Percentiles rank a stretch among this genome's conserved stretches.
phyloP scores from a whole-genome alignment of 2,329 filamentous ascomycete genomes.

The Fusarium odoratissimum region DNA sequence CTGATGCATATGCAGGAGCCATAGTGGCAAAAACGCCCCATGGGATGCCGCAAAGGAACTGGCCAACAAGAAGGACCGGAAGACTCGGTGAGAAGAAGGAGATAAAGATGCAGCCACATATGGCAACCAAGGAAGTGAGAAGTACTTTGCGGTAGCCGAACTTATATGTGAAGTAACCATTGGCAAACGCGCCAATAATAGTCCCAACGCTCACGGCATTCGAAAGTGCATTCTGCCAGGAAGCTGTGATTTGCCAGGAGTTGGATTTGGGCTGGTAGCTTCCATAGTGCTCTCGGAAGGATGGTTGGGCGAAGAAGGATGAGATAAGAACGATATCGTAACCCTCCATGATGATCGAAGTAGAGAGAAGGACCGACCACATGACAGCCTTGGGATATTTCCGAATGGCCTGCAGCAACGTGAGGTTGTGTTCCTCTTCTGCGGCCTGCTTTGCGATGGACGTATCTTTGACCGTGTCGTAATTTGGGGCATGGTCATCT shows the following conservation, averaged over 20 bases:
- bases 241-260: conserved; percentile 24
- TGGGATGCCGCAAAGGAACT: conserved; percentile 59
- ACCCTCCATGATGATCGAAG: conserved; percentile 53
- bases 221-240: conserved; percentile 24
- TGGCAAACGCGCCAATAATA: conserved; percentile 39
- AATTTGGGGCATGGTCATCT: conserved; percentile 19
- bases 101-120: conserved; percentile 46
- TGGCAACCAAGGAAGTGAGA: conserved; percentile 50
- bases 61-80: conserved; percentile 56
- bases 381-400: conserved; percentile 31
- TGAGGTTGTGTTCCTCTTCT: conserved; percentile 27
- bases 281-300: conserved; percentile 45
- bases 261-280: conserved; percentile 22
- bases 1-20: conserved; percentile 57
- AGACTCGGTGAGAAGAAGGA: conserved; percentile 51
- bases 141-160: conserved; percentile 60
- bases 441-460: conserved; percentile 30
- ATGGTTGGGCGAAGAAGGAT: conserved; percentile 48
- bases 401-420: conserved; percentile 25
- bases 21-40: conserved; percentile 58
- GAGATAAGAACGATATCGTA: conserved; percentile 46
- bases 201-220: conserved; percentile 24
- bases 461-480: conserved; percentile 16
- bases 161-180: conserved; percentile 38
- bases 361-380: conserved; percentile 41